Evolutionary conservation across 768 basidiomycete species (phyloP), one percentile per base, ranked within the genome.

Genomic region (Tubosaeta sp.): DNA sequence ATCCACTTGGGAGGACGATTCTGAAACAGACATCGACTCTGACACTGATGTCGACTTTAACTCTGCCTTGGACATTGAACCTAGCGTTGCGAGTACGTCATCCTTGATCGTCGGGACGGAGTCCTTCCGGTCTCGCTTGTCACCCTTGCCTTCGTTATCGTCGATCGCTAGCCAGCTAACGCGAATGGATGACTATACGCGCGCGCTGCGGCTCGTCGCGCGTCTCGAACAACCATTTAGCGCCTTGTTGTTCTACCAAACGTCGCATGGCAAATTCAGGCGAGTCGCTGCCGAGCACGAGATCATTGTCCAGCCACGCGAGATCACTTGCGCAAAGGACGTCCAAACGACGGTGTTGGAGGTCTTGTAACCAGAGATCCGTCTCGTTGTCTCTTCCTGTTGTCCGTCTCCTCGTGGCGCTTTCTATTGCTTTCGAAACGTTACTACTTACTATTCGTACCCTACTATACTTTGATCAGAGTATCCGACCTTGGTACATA

Each of bases 281-380:
- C 66, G 57, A 41, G 52, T 59, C 3, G 57, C 57, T 12, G 25
- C 51, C 16, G 48, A 57, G 19, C 34, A 56, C 14, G 48, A 58
- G 35, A 57, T 57, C 22, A 16, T 58, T 19, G 51, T 50, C n/a
- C 54, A 43, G 16, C 51, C 54, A 22, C 43, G 37, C 19, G 38
- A 34, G 46, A 48, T 55, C 5, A 19, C 43, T 5, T 34, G 32
- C 17, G 37, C 54, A 43, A 55, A 39, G 32, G 54, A 55, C 37
- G 45, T 55, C 39, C 54, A 55, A 27, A 53, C 54, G 43, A 46
- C 46, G 8, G 51, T 55, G 42, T 29, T 55, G 26, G 51, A 45
- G 12, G 37, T 54, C 6, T 3, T 54, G n/a, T 54, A 17, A 54
- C 16, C 8, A 8, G 26, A 32, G 32, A 31, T 25, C 10, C 13